Conservation (phyloP, 2,329 filamentous ascomycete genomes). For the Ophiocordyceps unilateralis region DNA sequence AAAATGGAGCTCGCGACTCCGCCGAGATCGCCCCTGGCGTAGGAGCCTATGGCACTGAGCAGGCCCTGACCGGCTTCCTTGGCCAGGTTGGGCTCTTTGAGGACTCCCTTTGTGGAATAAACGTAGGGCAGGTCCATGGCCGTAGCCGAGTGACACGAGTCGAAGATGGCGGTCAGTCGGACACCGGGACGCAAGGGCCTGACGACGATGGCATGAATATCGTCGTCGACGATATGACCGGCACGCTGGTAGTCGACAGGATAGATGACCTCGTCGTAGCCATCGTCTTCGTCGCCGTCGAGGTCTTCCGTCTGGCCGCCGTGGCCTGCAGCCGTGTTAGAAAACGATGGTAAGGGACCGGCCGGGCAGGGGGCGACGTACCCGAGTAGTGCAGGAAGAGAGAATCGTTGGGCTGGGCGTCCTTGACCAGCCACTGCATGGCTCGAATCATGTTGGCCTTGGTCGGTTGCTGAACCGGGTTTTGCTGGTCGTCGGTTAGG, state of each 20-base stretch:
- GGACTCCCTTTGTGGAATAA: slow-evolving; percentile 62
- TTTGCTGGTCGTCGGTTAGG: slow-evolving; percentile 56
- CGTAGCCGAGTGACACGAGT: slow-evolving; percentile 66
- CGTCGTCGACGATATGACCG: slow-evolving; percentile 64
- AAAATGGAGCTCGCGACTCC: slow-evolving; percentile 69
- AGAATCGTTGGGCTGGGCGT: slow-evolving; percentile 56
- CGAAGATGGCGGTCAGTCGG: slow-evolving; percentile 66
- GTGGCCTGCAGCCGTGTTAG: slow-evolving; percentile 34
- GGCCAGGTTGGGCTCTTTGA: slow-evolving; percentile 68
- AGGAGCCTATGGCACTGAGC: slow-evolving; percentile 56
- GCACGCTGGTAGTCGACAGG: slow-evolving; percentile 53
- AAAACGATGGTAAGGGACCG: background rate
- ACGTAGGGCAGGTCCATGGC: slow-evolving; percentile 64
- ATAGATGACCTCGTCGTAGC: slow-evolving; percentile 64
- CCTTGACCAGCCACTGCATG: slow-evolving; percentile 59
- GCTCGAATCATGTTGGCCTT: slow-evolving; percentile 58
- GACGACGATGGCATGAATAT: slow-evolving; percentile 67
- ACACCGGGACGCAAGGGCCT: slow-evolving; percentile 64
- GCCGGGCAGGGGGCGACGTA: slow-evolving; percentile 8
- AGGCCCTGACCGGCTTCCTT: slow-evolving; percentile 63
- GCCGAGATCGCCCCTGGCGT: slow-evolving; percentile 67
- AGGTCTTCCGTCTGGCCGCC: slow-evolving; percentile 58
- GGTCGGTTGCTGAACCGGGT: slow-evolving; percentile 56
- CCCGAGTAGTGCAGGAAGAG: slow-evolving; percentile 64
- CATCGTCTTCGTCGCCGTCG: slow-evolving; percentile 63